A percentile compares a stretch with the other conserved stretches of the same genome.
phyloP scores from a whole-genome alignment of 2,329 filamentous ascomycete species.

The Diaporthe sp. region DNA sequence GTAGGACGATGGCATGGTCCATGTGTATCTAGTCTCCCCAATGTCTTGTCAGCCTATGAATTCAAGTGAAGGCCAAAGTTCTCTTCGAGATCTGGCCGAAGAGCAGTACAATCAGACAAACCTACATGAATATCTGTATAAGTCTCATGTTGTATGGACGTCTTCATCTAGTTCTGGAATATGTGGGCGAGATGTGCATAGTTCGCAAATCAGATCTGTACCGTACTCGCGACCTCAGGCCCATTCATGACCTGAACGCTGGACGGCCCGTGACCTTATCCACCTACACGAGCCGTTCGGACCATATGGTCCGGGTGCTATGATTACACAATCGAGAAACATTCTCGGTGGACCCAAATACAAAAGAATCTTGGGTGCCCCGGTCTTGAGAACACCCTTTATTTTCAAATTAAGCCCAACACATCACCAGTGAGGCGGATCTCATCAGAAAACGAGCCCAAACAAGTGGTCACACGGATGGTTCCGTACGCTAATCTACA shows the following conservation, averaged over 20 bases:
- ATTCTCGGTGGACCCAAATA: background rate
- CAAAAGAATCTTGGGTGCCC: background rate
- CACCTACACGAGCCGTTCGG: background rate
- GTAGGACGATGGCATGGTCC: background rate
- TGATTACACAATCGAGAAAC: background rate
- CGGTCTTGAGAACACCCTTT: background rate
- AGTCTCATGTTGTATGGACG: too few relatives aligned
- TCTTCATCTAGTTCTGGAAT: background rate
- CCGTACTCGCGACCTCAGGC: background rate
- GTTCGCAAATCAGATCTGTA: background rate
- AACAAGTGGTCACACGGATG: background rate
- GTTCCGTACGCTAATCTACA: background rate
- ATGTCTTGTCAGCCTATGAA: background rate
- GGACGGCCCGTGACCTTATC: too few relatives aligned
- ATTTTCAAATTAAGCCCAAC: background rate
- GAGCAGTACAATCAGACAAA: background rate
- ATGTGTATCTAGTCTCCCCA: background rate
- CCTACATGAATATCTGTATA: background rate
- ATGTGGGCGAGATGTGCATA: background rate
- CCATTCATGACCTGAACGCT: background rate
- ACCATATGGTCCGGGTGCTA: background rate
- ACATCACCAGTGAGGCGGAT: background rate
- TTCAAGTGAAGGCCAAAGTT: background rate
- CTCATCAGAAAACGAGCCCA: background rate
- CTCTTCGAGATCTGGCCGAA: background rate